Evolutionary conservation across 2,329 filamentous ascomycete species (phyloP).

Genomic region (Coniochaeta sp.): DNA sequence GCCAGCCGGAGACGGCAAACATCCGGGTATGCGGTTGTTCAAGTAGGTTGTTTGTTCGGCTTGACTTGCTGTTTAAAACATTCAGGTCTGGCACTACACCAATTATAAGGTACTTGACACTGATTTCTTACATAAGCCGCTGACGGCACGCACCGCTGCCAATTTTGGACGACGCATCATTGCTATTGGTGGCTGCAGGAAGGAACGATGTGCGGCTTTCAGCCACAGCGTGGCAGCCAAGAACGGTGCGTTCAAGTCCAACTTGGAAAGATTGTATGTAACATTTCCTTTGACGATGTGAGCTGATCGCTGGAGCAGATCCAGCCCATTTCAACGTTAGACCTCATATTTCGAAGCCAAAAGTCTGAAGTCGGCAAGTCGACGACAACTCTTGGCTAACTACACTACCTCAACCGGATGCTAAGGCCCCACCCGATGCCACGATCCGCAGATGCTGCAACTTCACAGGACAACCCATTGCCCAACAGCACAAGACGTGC

Average conservation of each 20-base stretch:
- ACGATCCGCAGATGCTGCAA: not conserved
- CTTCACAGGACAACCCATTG: not conserved
- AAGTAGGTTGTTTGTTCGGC: too few species aligned
- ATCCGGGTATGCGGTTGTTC: too few species aligned
- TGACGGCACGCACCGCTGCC: not conserved
- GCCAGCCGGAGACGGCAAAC: not conserved
- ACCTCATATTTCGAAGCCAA: too few species aligned
- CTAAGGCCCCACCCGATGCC: not conserved
- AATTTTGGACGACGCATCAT: too few species aligned
- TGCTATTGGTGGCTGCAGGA: not conserved
- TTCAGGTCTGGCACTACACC: not conserved
- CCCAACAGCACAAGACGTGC: not conserved
- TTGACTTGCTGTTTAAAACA: not conserved
- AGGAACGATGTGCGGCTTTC: not conserved
- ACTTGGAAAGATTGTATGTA: too few species aligned
- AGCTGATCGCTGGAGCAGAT: too few species aligned
- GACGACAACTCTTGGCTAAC: not conserved
- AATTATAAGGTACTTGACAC: not conserved
- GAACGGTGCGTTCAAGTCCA: not conserved
- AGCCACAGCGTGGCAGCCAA: not conserved
- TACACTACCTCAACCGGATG: not conserved
- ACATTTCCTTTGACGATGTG: too few species aligned
- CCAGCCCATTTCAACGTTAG: too few species aligned
- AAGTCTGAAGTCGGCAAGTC: too few species aligned
- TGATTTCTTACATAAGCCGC: not conserved